These are phyloP conservation scores for Persicaria tinctoria DNA, from an alignment of 148 eudicot genomes.

Conservation along the genomic window DNA sequence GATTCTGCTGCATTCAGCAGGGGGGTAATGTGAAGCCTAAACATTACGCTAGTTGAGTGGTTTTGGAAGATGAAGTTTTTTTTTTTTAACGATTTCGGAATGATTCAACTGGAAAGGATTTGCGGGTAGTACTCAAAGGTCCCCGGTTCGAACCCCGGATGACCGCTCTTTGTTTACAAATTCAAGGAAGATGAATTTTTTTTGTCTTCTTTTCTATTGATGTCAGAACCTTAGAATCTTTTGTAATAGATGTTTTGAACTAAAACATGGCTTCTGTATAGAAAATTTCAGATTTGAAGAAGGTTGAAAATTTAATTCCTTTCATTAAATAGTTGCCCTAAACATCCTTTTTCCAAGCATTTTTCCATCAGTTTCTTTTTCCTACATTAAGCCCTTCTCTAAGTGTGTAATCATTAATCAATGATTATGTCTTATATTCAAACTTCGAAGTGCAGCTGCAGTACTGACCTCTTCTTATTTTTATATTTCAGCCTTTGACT, in stretches of 20 bases:
- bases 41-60: not conserved
- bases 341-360: no score
- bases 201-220: no score
- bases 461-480: not conserved
- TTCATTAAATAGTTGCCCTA: no score
- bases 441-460: not conserved
- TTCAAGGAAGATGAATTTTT: no score
- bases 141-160: no score
- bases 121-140: no score
- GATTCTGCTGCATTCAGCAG: not conserved
- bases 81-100: not conserved
- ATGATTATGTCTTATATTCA: not conserved
- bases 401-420: no score
- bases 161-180: no score
- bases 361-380: no score
- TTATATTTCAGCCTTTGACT: conserved; percentile 67
- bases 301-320: no score
- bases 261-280: not conserved
- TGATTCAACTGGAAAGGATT: no score
- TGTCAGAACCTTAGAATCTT: not conserved
- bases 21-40: not conserved
- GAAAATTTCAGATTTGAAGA: not conserved
- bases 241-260: not conserved
- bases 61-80: not conserved
- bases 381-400: no score